These are phyloP conservation scores for Cladosporium sp. DNA, from an alignment of 2,329 filamentous ascomycete genomes.

Conservation along the genomic window DNA sequence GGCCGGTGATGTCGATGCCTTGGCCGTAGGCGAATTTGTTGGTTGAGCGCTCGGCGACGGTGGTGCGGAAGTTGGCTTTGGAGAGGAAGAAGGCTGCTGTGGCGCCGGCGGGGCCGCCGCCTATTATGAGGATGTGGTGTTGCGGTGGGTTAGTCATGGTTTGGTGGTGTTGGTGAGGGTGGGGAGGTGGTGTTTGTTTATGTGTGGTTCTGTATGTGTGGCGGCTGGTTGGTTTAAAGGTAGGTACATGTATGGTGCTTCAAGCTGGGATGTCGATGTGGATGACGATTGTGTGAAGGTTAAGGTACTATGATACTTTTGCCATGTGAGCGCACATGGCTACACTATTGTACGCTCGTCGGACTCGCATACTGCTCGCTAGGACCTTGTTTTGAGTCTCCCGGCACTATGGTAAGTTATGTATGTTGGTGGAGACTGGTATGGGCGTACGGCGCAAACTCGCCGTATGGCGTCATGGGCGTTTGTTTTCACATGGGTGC, in stretches of 20 bases:
- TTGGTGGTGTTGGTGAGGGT: background rate
- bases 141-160: background rate
- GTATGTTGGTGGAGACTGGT: background rate
- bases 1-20: conserved; percentile 33
- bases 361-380: background rate
- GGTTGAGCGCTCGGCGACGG: conserved; percentile 28
- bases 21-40: conserved; percentile 26
- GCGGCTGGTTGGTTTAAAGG: background rate
- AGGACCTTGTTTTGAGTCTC: background rate
- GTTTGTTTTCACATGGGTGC: background rate
- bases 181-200: background rate
- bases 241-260: background rate
- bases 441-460: background rate
- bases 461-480: conserved; percentile 2
- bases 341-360: background rate
- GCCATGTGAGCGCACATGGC: background rate
- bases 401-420: background rate
- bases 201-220: background rate
- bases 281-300: background rate
- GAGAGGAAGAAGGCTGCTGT: conserved; percentile 30
- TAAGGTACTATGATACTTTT: too few species aligned
- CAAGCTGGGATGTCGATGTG: background rate
- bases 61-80: conserved; percentile 24
- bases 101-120: conserved; percentile 30
- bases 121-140: conserved; percentile 26